A percentile compares a stretch with the other conserved stretches of the same genome.
phyloP scores from a whole-genome alignment of 2,329 filamentous ascomycete genomes.

The Apiospora koreana region DNA sequence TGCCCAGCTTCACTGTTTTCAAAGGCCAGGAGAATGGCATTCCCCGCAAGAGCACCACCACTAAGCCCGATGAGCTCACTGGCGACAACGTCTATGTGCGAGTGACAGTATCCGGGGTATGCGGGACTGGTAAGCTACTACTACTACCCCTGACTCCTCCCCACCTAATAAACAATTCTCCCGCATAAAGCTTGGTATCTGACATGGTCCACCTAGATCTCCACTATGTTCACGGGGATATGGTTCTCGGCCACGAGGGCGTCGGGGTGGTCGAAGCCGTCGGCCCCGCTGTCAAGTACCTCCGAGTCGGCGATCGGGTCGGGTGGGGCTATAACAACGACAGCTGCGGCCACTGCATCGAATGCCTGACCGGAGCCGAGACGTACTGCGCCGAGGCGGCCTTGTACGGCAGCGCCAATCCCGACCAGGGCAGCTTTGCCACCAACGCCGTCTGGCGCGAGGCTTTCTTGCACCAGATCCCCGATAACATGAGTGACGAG shows the following conservation, averaged over 20 bases:
- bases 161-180: too few species aligned
- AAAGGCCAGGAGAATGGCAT: constrained; percentile 63
- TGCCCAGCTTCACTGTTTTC: constrained; percentile 58
- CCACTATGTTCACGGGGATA: constrained; percentile 33
- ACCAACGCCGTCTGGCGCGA: constrained; percentile 49
- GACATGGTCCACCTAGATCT: too few species aligned
- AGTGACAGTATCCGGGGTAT: constrained; percentile 67
- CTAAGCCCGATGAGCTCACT: constrained; percentile 43
- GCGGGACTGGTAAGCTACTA: constrained; percentile 50
- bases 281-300: constrained; percentile 40
- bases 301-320: constrained; percentile 45
- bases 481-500: constrained; percentile 43
- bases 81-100: constrained; percentile 61
- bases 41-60: constrained; percentile 49
- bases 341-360: constrained; percentile 44
- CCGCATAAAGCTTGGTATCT: too few species aligned
- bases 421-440: constrained; percentile 50
- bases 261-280: constrained; percentile 44
- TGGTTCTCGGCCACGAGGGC: constrained; percentile 53
- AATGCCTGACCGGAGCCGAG: constrained; percentile 45
- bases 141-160: constrained; percentile 28
- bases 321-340: constrained; percentile 47
- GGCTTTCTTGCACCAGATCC: constrained; percentile 48
- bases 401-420: constrained; percentile 42
- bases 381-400: constrained; percentile 42